Percentiles rank a stretch among this genome's conserved stretches.
Conservation (phyloP, 1,284 basidiomycete species). For the Sanghuangporus baumii region DNA sequence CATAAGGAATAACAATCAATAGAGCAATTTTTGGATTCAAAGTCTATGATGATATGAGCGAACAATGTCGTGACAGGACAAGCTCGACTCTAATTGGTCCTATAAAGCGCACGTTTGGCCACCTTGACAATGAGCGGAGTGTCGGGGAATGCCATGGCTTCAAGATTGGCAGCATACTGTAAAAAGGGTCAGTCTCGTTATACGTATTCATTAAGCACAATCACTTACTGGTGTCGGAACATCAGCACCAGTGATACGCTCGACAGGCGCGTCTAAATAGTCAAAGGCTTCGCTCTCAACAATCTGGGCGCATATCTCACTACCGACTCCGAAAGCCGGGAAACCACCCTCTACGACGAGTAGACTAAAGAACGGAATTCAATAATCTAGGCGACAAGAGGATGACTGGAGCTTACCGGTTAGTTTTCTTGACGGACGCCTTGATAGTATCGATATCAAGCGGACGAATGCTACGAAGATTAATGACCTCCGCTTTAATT, state of each 20-base stretch:
- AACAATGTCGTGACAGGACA: not conserved
- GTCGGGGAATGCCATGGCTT: constrained; percentile 89
- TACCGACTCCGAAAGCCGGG: constrained; percentile 97
- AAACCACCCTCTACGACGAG: constrained; percentile 97
- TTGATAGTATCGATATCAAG: constrained; percentile 97
- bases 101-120: constrained; percentile 86
- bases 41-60: not conserved
- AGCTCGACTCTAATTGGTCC: constrained; percentile 55
- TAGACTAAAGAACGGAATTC: constrained; percentile 43
- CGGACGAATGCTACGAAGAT: constrained; percentile 91
- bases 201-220: not conserved
- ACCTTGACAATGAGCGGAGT: constrained; percentile 85
- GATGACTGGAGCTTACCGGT: constrained; percentile 50
- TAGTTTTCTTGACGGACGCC: constrained; percentile 97
- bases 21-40: constrained; percentile 6
- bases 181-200: not conserved
- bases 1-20: constrained; percentile 1
- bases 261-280: constrained; percentile 96
- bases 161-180: constrained; percentile 86
- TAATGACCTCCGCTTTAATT: constrained; percentile 97
- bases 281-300: constrained; percentile 95
- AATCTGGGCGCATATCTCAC: constrained; percentile 96
- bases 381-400: not conserved
- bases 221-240: constrained; percentile 87
- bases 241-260: constrained; percentile 96